Base-by-base conservation (phyloP, 371 early-diverging fungal genomes). In the Coemansia sp. region DNA sequence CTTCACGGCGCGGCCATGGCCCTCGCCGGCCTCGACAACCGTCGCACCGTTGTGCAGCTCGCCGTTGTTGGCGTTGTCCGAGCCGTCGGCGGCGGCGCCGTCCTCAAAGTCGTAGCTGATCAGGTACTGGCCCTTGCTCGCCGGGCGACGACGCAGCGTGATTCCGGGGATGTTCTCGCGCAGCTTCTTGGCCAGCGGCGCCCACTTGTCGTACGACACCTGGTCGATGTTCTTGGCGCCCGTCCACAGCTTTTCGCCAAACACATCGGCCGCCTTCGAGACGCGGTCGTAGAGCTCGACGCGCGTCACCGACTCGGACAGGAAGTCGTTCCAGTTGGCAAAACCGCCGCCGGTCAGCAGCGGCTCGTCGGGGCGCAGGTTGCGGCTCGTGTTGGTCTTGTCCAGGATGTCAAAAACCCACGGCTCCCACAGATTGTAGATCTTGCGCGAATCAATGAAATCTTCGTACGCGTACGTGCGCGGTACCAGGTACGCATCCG, bases 41-140 rank as follows among this genome's bases (percentile, higher is more conserved):
- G 53, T 54, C 31, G 67, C 71, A 50, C 71, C 67, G 51, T 67
- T 70, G 55, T 59, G 57, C 43, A 70, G 71, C 71, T 62, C 41
- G 67, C 67, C 71, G 43, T 59, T 43, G 59, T 70, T 62, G 42
- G 49, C 59, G 56, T 70, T 70, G 38, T 50, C 71, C 9, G 71
- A 70, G 9, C 40, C 43, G 30, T 70, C 71, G 61, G 66, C 49
- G 63, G 63, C 55, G 10, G 43, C 48, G 50, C 71, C 71, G n/a
- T 70, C 67, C 45, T 70, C 71, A 62, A 70, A 70, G 67, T 70
- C 67, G 51, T 70, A 70, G 62, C 55, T 67, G 9, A 70, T 53
- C 42, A 70, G 56, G 43, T 62, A 70, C 55, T 66, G 67, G 45
- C 67, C 55, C 51, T 66, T 67, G 62, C 59, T 43, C 34, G 52